Percentiles rank a stretch among this genome's conserved stretches.
Conservation (phyloP, 805 yeast species). For the Ogataea paradorogensis region DNA sequence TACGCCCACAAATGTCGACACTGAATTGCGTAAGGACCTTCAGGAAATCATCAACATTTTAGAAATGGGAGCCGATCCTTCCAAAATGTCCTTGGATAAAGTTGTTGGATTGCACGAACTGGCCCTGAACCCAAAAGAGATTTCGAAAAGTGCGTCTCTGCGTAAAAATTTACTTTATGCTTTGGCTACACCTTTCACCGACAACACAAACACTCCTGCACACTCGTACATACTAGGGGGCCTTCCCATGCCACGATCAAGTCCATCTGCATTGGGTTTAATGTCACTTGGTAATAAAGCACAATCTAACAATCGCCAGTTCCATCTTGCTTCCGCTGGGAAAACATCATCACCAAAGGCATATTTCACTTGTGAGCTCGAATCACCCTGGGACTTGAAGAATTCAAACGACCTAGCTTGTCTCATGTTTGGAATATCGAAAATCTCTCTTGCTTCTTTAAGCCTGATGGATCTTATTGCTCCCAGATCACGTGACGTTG, state of each 20-base stretch:
- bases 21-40: slow-evolving; percentile 34
- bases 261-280: slow-evolving; percentile 28
- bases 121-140: slow-evolving; percentile 41
- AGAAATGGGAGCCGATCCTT: slow-evolving; percentile 34
- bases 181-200: slow-evolving; percentile 64
- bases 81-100: slow-evolving; percentile 24
- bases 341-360: slow-evolving; percentile 77
- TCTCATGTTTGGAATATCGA: slow-evolving; percentile 77
- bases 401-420: slow-evolving; percentile 91
- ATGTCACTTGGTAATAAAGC: slow-evolving; percentile 16
- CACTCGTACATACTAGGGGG: slow-evolving; percentile 22
- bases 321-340: slow-evolving; percentile 64
- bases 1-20: slow-evolving; percentile 1
- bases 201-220: slow-evolving; percentile 27
- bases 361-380: slow-evolving; percentile 72
- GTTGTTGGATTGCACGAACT: slow-evolving; percentile 58
- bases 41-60: slow-evolving; percentile 48
- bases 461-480: slow-evolving; percentile 76
- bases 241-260: slow-evolving; percentile 23
- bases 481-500: slow-evolving; percentile 70
- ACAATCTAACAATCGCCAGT: slow-evolving; percentile 35
- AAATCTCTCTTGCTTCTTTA: slow-evolving; percentile 55
- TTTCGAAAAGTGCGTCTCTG: slow-evolving; percentile 39
- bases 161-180: slow-evolving; percentile 54
- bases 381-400: slow-evolving; percentile 73